phyloP scores from a whole-genome alignment of 805 yeast genomes.

The Yamadazyma scolyti region DNA sequence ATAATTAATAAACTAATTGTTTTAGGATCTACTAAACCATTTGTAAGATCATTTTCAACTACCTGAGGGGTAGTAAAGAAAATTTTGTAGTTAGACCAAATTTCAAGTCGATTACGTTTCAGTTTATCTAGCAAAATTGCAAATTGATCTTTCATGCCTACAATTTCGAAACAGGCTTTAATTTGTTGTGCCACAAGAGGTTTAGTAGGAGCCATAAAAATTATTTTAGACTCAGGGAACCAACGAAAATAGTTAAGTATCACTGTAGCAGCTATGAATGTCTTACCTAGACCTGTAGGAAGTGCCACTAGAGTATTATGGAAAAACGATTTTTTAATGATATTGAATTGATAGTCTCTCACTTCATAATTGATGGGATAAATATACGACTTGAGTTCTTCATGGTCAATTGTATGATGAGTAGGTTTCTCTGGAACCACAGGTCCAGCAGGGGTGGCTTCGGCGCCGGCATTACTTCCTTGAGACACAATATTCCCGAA shows the following conservation, averaged over 20 bases:
- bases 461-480: slow-evolving; percentile 2
- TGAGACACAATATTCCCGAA: slow-evolving; percentile 9
- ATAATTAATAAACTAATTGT: slow-evolving; percentile 71
- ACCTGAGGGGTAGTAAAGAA: slow-evolving; percentile 97
- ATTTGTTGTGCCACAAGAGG: slow-evolving; percentile 97
- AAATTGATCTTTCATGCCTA: slow-evolving; percentile 74
- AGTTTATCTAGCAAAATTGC: slow-evolving; percentile 71
- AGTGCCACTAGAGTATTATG: slow-evolving; percentile 81
- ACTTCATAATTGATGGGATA: slow-evolving; percentile 85
- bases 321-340: slow-evolving; percentile 67
- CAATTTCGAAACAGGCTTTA: slow-evolving; percentile 82
- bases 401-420: slow-evolving; percentile 22
- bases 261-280: slow-evolving; percentile 91
- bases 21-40: slow-evolving; percentile 75
- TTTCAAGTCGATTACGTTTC: slow-evolving; percentile 56
- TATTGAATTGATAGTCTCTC: slow-evolving; percentile 85
- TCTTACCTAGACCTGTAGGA: slow-evolving; percentile 97
- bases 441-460: slow-evolving; percentile 6
- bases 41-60: slow-evolving; percentile 80
- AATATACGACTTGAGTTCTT: slow-evolving; percentile 41
- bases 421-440: slow-evolving; percentile 13
- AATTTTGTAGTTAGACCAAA: slow-evolving; percentile 77
- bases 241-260: slow-evolving; percentile 88
- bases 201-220: slow-evolving; percentile 95
- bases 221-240: slow-evolving; percentile 74